Conservation (phyloP, 2,329 filamentous ascomycete species). For the Emmonsiellopsis sp. region DNA sequence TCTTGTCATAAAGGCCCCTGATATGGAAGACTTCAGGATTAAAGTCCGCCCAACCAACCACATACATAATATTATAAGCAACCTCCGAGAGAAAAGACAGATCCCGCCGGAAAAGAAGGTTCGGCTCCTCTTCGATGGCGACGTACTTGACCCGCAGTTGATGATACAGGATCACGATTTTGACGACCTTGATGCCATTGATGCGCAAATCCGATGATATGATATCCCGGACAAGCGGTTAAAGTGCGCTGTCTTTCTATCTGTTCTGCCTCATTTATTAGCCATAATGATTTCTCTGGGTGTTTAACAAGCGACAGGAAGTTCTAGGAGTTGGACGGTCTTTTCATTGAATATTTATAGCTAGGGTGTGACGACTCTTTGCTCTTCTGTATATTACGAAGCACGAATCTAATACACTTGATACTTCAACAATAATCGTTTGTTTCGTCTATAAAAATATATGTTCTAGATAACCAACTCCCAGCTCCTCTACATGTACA, state of each 20-base stretch:
- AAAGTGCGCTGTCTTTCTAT: not conserved
- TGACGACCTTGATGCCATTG: slow-evolving; percentile 64
- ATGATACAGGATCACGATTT: slow-evolving; percentile 61
- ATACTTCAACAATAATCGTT: too few species aligned
- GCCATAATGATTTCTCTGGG: too few species aligned
- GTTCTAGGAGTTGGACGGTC: too few species aligned
- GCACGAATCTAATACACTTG: too few species aligned
- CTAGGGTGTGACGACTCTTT: too few species aligned
- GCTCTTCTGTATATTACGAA: too few species aligned
- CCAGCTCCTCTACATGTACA: not conserved
- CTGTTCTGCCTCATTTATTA: too few species aligned
- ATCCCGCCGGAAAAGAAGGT: slow-evolving; percentile 48
- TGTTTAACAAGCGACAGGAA: too few species aligned
- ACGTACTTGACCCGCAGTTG: slow-evolving; percentile 52
- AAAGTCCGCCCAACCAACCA: slow-evolving; percentile 37
- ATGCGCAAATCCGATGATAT: slow-evolving; percentile 56
- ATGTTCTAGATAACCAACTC: too few species aligned
- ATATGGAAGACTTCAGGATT: slow-evolving; percentile 42
- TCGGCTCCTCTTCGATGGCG: slow-evolving; percentile 66
- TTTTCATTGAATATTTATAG: too few species aligned
- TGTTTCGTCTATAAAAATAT: too few species aligned
- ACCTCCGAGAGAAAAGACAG: slow-evolving; percentile 49
- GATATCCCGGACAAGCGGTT: not conserved
- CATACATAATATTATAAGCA: slow-evolving; percentile 53
- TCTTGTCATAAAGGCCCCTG: slow-evolving; percentile 45